These are phyloP conservation scores for Plenodomus lindquistii DNA, from an alignment of 2,329 filamentous ascomycete species.

Conservation along the genomic window DNA sequence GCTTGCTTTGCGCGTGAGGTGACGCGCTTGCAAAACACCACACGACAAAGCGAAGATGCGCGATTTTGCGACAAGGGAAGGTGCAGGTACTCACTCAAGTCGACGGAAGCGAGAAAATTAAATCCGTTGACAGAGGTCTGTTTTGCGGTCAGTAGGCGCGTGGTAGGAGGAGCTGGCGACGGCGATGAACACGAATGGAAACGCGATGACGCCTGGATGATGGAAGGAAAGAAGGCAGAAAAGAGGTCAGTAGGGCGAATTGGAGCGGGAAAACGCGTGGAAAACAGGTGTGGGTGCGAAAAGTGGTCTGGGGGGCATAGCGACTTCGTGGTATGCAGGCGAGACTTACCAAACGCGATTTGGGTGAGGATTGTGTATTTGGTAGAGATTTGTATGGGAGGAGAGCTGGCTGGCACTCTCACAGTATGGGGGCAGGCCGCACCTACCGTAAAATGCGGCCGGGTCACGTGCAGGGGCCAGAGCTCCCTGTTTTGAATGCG, in stretches of 20 bases:
- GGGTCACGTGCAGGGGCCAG: not conserved
- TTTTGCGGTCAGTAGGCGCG: slow-evolving; percentile 37
- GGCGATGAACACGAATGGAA: slow-evolving; percentile 36
- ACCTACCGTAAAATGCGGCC: not conserved
- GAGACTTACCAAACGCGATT: slow-evolving; percentile 40
- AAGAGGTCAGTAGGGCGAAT: slow-evolving; percentile 29
- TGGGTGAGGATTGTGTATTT: slow-evolving; percentile 7
- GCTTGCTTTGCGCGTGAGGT: slow-evolving; percentile 25
- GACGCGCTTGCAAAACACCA: slow-evolving; percentile 41
- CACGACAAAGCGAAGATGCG: slow-evolving; percentile 28
- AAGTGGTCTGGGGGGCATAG: slow-evolving; percentile 24
- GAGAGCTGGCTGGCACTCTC: slow-evolving; percentile 13
- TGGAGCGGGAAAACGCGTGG: slow-evolving; percentile 36
- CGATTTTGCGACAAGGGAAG: slow-evolving; percentile 28
- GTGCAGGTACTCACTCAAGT: slow-evolving; percentile 35
- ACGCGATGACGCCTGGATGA: slow-evolving; percentile 34
- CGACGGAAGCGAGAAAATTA: slow-evolving; percentile 17
- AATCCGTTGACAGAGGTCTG: slow-evolving; percentile 31
- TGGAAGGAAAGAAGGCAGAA: slow-evolving; percentile 33
- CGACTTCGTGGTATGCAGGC: slow-evolving; percentile 23
- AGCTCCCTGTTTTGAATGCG: not conserved
- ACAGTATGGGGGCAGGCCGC: slow-evolving; percentile 14
- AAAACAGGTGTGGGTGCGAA: slow-evolving; percentile 35
- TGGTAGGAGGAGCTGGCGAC: slow-evolving; percentile 21
- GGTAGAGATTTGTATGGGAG: slow-evolving; percentile 30